Evolutionary conservation across 1,139 yeast species (phyloP).

Genomic region (Candida tetrigidarum): DNA sequence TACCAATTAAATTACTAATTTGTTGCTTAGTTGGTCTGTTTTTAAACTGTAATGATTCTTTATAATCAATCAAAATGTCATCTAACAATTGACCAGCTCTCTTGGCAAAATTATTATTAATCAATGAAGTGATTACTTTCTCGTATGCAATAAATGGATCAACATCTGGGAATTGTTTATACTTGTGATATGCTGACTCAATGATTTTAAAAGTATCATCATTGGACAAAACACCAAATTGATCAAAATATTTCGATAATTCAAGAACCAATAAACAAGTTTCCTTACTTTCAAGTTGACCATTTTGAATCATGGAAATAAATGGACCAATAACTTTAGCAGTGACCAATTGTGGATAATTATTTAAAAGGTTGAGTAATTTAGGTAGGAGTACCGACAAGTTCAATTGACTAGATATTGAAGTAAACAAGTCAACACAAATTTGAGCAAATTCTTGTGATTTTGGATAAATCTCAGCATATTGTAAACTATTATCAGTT

Average conservation of each 20-base stretch:
- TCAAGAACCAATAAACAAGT: conserved; percentile 18
- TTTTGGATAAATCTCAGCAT: conserved; percentile 37
- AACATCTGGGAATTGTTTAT: conserved; percentile 22
- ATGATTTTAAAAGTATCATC: conserved; percentile 32
- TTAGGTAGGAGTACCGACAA: conserved; percentile 29
- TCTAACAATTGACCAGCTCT: conserved; percentile 63
- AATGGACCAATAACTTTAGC: conserved; percentile 23
- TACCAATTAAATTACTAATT: conserved; percentile 36
- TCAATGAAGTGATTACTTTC: conserved; percentile 52
- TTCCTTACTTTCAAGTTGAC: conserved; percentile 4
- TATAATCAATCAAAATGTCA: conserved; percentile 37
- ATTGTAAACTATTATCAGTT: conserved; percentile 21
- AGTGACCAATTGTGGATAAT: conserved; percentile 33
- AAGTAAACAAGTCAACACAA: conserved; percentile 59
- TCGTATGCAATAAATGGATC: conserved; percentile 55
- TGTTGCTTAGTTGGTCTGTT: conserved; percentile 25
- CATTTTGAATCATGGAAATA: conserved; percentile 7
- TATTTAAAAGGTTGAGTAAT: conserved; percentile 28
- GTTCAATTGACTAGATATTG: conserved; percentile 43
- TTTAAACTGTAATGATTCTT: conserved; percentile 20
- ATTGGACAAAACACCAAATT: conserved; percentile 20
- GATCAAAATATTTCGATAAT: conserved; percentile 27
- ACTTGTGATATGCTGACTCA: conserved; percentile 29
- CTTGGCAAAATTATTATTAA: conserved; percentile 50
- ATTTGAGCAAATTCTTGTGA: conserved; percentile 68